Percentiles rank a stretch among this genome's conserved stretches.
These are phyloP conservation scores for Gardenia jasminoides DNA, from an alignment of 257 asterid genomes.

Conservation along the genomic window DNA sequence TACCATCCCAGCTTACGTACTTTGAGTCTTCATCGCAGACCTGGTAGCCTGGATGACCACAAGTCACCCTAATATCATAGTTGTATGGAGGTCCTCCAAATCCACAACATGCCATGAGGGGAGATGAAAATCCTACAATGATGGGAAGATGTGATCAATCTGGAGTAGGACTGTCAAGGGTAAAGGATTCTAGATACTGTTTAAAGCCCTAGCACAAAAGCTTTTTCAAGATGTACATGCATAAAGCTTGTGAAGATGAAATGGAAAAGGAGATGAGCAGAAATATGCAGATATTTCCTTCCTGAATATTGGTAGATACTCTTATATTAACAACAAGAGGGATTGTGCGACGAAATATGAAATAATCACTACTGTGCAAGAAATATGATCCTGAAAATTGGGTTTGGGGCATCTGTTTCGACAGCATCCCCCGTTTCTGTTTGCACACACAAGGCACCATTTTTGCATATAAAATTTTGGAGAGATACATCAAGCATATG, in stretches of 20 bases:
- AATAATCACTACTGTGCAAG: background rate
- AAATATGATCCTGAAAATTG: background rate
- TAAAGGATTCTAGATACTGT: background rate
- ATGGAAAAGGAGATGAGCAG: too few species aligned
- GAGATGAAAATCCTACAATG: conserved; percentile 55
- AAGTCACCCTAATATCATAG: conserved; percentile 43
- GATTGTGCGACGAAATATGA: too few species aligned
- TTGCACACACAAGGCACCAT: too few species aligned
- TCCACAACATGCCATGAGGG: conserved; percentile 88
- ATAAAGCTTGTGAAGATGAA: too few species aligned
- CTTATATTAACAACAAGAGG: too few species aligned
- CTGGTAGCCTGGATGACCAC: conserved; percentile 59
- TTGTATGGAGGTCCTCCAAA: conserved; percentile 85
- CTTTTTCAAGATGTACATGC: too few species aligned
- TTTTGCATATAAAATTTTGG: too few species aligned
- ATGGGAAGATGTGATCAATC: too few species aligned
- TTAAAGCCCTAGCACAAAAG: too few species aligned
- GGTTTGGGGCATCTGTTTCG: too few species aligned
- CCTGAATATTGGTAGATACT: background rate
- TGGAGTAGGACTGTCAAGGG: background rate
- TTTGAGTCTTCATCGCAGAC: conserved; percentile 53
- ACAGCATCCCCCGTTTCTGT: too few species aligned
- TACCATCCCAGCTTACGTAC: conserved; percentile 75
- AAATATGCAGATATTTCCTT: background rate
- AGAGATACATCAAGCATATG: too few species aligned